Evolutionary conservation across 1,284 basidiomycete species (phyloP), one percentile per base, ranked within the genome.

Genomic region (Phellinidium pouzarii): DNA sequence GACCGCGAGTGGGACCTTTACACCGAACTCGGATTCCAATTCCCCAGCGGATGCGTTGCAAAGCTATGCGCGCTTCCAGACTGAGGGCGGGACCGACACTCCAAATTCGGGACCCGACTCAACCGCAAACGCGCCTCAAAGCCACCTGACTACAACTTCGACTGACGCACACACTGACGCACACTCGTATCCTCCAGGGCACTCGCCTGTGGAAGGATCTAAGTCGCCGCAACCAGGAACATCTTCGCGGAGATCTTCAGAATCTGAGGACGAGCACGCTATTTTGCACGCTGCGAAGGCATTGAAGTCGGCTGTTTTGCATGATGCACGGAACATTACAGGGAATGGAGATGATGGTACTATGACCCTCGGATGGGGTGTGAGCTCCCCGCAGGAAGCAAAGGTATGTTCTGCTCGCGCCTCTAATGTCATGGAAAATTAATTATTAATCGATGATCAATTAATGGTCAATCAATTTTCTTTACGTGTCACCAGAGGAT

Each of bases 251-350:
- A 52, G 41, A 29, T 49, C 51, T 36, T 49, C 56, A 23, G 57
- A 64, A 19, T 65, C 68, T 22, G 70, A 67, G 40, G 68, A 67
- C 17, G 62, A 61, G 19, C 58, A 59, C 54, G 61, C 67, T 12
- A 66, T 83, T 12, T 65, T 73, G 12, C 71, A 77, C 49, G 82
- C 84, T 9, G 84, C 80, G 1, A 81, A 77, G 62, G 79, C 71
- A n/a, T 59, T 88, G 38, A 85, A 81, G 67, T 75, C 74, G 22
- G 82, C 81, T 2, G 75, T 86, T 2, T 65, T 87, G 45, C 84
- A 87, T 59, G 86, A 88, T 64, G 85, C 86, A 31, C 74, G 85
- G 17, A 86, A 86, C 60, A 72, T 88, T 55, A 72, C 69, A 53
- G 80, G 84, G 6, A 70, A 71, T 44, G 60, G 59, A n/a, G 71